Evolutionary conservation across 2,329 filamentous ascomycete genomes (phyloP).

Genomic region (Colletotrichum godetiae): DNA sequence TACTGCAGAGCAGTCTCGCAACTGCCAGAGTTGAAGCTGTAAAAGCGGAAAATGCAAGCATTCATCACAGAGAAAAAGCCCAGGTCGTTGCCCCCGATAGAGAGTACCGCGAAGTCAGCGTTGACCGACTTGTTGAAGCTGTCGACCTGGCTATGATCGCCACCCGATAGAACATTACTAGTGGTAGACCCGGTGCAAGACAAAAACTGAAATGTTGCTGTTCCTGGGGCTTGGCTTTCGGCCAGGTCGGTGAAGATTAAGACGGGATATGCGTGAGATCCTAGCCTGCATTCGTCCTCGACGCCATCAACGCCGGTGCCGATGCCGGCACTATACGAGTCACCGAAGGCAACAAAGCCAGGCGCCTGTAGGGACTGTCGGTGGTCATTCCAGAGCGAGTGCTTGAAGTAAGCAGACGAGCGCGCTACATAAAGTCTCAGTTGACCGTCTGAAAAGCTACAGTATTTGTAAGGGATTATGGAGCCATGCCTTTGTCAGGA

Average conservation of each 20-base stretch:
- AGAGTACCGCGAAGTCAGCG: constrained; percentile 56
- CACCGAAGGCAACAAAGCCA: constrained; percentile 54
- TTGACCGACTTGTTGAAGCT: constrained; percentile 50
- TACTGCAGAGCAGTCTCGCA: constrained; percentile 53
- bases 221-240: constrained; percentile 39
- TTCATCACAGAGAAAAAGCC: constrained; percentile 63
- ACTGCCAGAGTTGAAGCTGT: constrained; percentile 59
- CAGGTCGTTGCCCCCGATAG: constrained; percentile 61
- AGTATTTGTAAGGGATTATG: neutral
- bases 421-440: neutral
- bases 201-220: constrained; percentile 54
- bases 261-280: constrained; percentile 53
- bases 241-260: constrained; percentile 53
- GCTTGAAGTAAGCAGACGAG: neutral
- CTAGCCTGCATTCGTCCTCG: constrained; percentile 55
- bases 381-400: neutral
- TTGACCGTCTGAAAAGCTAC: neutral
- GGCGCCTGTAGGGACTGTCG: neutral
- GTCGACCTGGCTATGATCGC: constrained; percentile 54
- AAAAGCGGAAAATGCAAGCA: constrained; percentile 61
- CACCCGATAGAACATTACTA: constrained; percentile 50
- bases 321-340: constrained; percentile 61
- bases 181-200: constrained; percentile 60
- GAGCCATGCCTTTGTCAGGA: constrained; percentile 16
- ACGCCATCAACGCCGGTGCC: constrained; percentile 54